Conservation (phyloP, 805 yeast genomes). For the Hanseniaspora valbyensis region DNA sequence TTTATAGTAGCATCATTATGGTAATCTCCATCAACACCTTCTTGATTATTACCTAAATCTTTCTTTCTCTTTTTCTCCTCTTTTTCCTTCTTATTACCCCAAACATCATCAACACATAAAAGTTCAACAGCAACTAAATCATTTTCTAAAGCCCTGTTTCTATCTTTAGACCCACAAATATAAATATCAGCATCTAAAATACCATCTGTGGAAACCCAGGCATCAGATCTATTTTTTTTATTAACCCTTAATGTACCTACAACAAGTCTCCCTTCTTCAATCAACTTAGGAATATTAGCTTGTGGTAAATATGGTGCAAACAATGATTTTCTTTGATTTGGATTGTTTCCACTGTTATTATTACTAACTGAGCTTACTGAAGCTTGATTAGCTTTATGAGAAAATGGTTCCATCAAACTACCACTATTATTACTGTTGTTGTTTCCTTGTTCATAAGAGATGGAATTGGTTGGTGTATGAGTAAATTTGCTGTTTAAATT, state of each 20-base stretch:
- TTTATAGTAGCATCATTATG: conserved; percentile 60
- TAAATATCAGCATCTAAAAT: conserved; percentile 91
- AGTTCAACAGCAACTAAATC: conserved; percentile 93
- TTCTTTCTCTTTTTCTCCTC: conserved; percentile 94
- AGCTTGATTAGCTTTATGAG: conserved; percentile 62
- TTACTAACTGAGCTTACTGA: conserved; percentile 45
- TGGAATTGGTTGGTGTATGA: conserved; percentile 9
- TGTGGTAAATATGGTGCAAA: conserved; percentile 97
- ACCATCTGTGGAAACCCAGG: conserved; percentile 96
- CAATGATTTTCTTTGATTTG: conserved; percentile 55
- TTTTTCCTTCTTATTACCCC: conserved; percentile 92
- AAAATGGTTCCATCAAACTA: conserved; percentile 29
- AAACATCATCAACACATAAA: conserved; percentile 90
- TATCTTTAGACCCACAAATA: conserved; percentile 95
- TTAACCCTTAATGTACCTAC: conserved; percentile 89
- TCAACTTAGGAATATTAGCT: conserved; percentile 76
- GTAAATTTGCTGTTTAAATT: conserved; percentile 16
- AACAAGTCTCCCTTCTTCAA: conserved; percentile 81
- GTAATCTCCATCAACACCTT: conserved; percentile 43
- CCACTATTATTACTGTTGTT: conserved; percentile 28
- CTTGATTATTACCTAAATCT: conserved; percentile 36
- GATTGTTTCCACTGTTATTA: conserved; percentile 30
- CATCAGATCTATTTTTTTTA: conserved; percentile 92
- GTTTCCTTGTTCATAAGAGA: conserved; percentile 21
- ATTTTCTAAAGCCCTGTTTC: conserved; percentile 94